Conservation (phyloP, 2,329 filamentous ascomycete species). For the Trichoderma simmonsii region DNA sequence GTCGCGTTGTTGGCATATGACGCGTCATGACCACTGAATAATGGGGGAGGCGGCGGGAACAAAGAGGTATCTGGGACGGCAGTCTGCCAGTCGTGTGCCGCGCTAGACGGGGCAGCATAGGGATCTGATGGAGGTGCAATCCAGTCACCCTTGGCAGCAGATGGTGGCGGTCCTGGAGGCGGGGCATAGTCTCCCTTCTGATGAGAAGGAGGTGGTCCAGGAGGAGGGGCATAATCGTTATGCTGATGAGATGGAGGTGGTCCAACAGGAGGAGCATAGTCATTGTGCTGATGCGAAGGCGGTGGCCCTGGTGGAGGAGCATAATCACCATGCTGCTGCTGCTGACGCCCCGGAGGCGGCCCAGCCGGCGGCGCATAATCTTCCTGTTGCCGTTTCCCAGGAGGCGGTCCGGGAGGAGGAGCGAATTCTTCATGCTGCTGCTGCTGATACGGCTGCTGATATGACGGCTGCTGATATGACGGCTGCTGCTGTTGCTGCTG, state of each 20-base stretch:
- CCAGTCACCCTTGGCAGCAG: conserved; percentile 22
- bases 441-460: neutral
- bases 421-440: conserved; percentile 26
- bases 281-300: conserved; percentile 19
- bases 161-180: conserved; percentile 34
- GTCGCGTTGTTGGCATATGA: conserved; percentile 70
- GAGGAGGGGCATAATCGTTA: conserved; percentile 25
- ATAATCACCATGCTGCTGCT: conserved; percentile 18
- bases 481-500: neutral
- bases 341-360: conserved; percentile 25
- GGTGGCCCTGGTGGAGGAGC: conserved; percentile 26
- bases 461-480: neutral
- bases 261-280: conserved; percentile 32
- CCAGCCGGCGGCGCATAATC: conserved; percentile 25
- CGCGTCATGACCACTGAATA: conserved; percentile 60
- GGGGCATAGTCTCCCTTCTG: conserved; percentile 26
- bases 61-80: conserved; percentile 70
- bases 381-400: conserved; percentile 20
- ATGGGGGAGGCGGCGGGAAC: conserved; percentile 68
- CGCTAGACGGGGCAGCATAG: conserved; percentile 28
- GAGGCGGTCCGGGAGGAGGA: conserved; percentile 34
- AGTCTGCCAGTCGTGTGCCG: conserved; percentile 65
- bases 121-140: conserved; percentile 39
- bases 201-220: conserved; percentile 33
- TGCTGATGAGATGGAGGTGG: conserved; percentile 27